Evolutionary conservation across 2,329 filamentous ascomycete species (phyloP).

Genomic region (Claviceps arundinis): DNA sequence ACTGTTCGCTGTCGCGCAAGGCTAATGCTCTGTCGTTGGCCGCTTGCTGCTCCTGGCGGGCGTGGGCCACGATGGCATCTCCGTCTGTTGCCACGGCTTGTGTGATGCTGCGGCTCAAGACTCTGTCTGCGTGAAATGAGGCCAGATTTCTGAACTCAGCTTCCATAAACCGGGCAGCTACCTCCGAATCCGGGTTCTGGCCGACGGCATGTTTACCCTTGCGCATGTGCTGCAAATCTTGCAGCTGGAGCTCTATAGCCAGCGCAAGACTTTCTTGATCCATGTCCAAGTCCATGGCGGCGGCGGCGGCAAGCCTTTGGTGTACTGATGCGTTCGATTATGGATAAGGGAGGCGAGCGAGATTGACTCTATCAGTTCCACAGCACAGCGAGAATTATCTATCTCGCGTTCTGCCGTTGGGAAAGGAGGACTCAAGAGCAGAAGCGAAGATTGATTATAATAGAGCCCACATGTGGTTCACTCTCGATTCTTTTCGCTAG

Average conservation of each 20-base stretch:
- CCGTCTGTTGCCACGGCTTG: slow-evolving; percentile 8
- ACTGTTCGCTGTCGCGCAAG: too few species aligned
- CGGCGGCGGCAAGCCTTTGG: neutral
- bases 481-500: too few species aligned
- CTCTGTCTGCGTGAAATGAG: slow-evolving; percentile 4
- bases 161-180: slow-evolving; percentile 6
- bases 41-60: neutral
- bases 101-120: slow-evolving; percentile 10
- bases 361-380: too few species aligned
- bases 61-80: slow-evolving; percentile 2
- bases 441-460: too few species aligned
- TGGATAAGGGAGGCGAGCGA: too few species aligned
- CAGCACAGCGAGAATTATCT: too few species aligned
- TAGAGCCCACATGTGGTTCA: too few species aligned
- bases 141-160: slow-evolving; percentile 7
- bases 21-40: neutral
- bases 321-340: too few species aligned
- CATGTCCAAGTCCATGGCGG: neutral
- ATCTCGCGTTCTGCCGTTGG: too few species aligned
- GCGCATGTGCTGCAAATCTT: slow-evolving; percentile 6
- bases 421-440: too few species aligned
- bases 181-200: slow-evolving; percentile 3
- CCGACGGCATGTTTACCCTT: slow-evolving; percentile 7
- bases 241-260: slow-evolving; percentile 10
- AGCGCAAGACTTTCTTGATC: slow-evolving; percentile 8